phyloP scores from a whole-genome alignment of 345 rosid genomes.

The Moricandia arvensis region DNA sequence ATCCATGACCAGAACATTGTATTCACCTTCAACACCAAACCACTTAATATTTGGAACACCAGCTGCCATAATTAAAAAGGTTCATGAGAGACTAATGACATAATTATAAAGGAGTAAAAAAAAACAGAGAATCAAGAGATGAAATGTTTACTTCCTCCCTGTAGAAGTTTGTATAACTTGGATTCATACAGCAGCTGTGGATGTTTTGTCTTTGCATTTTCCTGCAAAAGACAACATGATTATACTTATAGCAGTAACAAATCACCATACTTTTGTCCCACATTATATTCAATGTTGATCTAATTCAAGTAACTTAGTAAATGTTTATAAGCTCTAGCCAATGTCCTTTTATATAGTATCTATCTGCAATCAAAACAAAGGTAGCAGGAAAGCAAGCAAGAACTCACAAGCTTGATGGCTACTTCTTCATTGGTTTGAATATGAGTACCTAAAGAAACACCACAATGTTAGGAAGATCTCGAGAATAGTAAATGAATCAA shows the following conservation, averaged over 20 bases:
- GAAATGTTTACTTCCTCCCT: conserved; percentile 75
- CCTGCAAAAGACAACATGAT: conserved; percentile 42
- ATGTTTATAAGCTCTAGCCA: background rate
- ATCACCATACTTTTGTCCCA: background rate
- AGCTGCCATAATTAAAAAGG: conserved; percentile 48
- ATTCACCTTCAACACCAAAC: conserved; percentile 95
- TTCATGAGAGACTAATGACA: background rate
- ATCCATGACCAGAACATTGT: conserved; percentile 96
- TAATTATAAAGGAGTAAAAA: background rate
- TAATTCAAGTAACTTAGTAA: conserved; percentile 12
- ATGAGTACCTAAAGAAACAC: conserved; percentile 59
- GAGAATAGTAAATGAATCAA: background rate
- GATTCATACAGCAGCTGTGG: conserved; percentile 89
- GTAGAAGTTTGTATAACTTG: conserved; percentile 78
- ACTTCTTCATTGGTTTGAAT: conserved; percentile 90
- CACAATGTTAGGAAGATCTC: background rate
- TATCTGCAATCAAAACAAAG: background rate
- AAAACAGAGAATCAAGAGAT: background rate
- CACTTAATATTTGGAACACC: conserved; percentile 93
- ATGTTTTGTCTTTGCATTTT: conserved; percentile 88
- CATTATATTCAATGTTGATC: background rate
- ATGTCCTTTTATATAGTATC: too few relatives aligned
- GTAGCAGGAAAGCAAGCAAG: conserved; percentile 21
- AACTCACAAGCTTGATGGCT: conserved; percentile 92
- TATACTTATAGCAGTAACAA: background rate